A percentile compares a stretch with the other conserved stretches of the same genome.
Conservation (phyloP, 805 yeast genomes). For the Blastobotrys peoriensis region DNA sequence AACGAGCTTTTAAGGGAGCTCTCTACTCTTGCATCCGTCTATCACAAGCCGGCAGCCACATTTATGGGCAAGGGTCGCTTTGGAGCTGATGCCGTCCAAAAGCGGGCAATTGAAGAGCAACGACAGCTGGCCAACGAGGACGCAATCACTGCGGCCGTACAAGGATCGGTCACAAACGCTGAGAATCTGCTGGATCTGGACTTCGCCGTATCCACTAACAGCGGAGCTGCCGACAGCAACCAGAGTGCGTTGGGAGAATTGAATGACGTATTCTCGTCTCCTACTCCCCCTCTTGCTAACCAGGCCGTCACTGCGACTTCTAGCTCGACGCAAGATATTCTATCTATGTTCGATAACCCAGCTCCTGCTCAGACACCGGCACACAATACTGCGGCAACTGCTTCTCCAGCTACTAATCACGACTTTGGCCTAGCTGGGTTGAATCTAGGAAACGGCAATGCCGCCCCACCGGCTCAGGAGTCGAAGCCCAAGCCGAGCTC, state of each 20-base stretch:
- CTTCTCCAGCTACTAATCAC: slow-evolving; percentile 9
- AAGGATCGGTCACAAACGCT: slow-evolving; percentile 48
- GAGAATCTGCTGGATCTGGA: slow-evolving; percentile 86
- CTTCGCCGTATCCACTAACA: slow-evolving; percentile 43
- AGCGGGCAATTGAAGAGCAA: slow-evolving; percentile 66
- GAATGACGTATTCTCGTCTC: slow-evolving; percentile 53
- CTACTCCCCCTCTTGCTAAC: slow-evolving; percentile 17
- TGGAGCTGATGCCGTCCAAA: slow-evolving; percentile 37
- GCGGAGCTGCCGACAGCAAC: slow-evolving; percentile 16
- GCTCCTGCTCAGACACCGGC: too few species aligned
- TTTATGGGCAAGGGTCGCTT: slow-evolving; percentile 44
- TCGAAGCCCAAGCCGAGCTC: slow-evolving; percentile 3
- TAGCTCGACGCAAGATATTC: slow-evolving; percentile 36
- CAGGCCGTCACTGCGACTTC: slow-evolving; percentile 21
- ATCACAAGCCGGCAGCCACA: slow-evolving; percentile 71
- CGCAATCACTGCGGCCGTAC: slow-evolving; percentile 32
- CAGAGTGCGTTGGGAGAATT: slow-evolving; percentile 59
- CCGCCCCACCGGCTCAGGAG: slow-evolving; percentile 4
- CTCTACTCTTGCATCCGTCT: slow-evolving; percentile 81
- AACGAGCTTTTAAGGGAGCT: slow-evolving; percentile 67
- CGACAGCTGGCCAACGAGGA: slow-evolving; percentile 73
- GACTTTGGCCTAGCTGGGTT: slow-evolving; percentile 7
- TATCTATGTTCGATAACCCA: slow-evolving; percentile 37
- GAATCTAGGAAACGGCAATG: slow-evolving; percentile 6
- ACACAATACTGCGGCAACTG: too few species aligned